phyloP scores from a whole-genome alignment of 441 rosid species.

The Gossypium davidsonii region DNA sequence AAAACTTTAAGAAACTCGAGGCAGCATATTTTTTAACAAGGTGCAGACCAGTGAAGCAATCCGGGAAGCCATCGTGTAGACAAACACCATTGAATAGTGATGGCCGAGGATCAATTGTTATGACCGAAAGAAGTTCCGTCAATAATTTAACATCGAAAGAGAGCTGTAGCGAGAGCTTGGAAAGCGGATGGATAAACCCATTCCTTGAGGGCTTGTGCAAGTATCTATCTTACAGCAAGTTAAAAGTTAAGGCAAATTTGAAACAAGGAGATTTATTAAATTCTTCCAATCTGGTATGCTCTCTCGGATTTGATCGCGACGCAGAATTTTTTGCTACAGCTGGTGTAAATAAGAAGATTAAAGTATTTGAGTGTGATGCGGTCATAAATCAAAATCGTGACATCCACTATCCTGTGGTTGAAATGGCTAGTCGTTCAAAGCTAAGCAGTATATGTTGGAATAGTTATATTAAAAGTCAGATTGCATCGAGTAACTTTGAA shows the following conservation, averaged over 20 bases:
- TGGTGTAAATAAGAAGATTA: conserved; percentile 88
- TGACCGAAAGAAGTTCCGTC: conserved; percentile 74
- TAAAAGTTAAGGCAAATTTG: conserved; percentile 82
- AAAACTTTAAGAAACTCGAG: conserved; percentile 85
- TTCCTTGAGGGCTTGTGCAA: conserved; percentile 94
- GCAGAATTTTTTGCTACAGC: conserved; percentile 90
- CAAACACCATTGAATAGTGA: conserved; percentile 63
- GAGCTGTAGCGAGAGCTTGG: conserved; percentile 31
- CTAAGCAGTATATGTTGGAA: conserved; percentile 92
- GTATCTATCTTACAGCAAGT: conserved; percentile 69
- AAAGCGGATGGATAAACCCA: conserved; percentile 82
- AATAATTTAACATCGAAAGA: conserved; percentile 56
- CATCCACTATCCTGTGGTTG: conserved; percentile 90
- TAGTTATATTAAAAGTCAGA: conserved; percentile 79
- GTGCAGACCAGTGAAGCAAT: conserved; percentile 47
- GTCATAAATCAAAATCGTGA: conserved; percentile 61
- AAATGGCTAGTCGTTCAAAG: conserved; percentile 75
- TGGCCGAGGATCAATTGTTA: conserved; percentile 58
- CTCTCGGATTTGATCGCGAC: conserved; percentile 87
- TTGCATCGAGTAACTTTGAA: conserved; percentile 94
- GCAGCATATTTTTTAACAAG: conserved; percentile 80
- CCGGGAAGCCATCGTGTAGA: conserved; percentile 40
- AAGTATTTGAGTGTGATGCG: conserved; percentile 76
- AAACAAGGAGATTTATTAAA: conserved; percentile 85
- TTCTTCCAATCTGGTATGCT: conserved; percentile 88